Evolutionary conservation across 108 stramenopile genomes (phyloP), one percentile per base, ranked within the genome.

Genomic region (Asterionellopsis glacialis): DNA sequence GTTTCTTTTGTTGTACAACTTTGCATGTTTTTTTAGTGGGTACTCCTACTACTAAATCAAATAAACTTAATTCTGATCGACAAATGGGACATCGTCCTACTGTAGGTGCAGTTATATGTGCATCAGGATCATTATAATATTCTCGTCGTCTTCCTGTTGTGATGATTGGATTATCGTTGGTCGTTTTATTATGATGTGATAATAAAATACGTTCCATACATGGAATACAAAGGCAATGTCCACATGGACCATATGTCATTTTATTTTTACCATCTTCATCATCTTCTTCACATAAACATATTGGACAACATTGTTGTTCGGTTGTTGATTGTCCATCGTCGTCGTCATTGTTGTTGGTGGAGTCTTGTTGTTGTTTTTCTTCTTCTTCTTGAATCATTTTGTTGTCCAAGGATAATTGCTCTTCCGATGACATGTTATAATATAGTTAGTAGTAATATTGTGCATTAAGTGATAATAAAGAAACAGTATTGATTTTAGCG

Each of bases 11-110:
- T n/a, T n/a, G n/a, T n/a, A n/a, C n/a, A n/a, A n/a, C n/a, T n/a
- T n/a, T n/a, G n/a, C n/a, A n/a, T n/a, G n/a, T n/a, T n/a, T n/a
- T n/a, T n/a, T n/a, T n/a, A n/a, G n/a, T n/a, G n/a, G n/a, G 33
- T 7, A 33, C 33, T 33, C 7, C 7, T 7, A 7, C 7, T 33
- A 49, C 48, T n/a, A 76, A 13, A 10, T 76, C 65, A 51, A 76
- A 76, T 2, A 70, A 57, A n/a, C 53, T 61, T 9, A 76, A 43
- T 22, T 47, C 60, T 4, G 49, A 21, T 43, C 75, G 41, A 44
- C 75, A 76, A n/a, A 76, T 70, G 9, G 75, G 75, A 59, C 75
- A 76, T 43, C 69, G 53, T 18, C 75, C 75, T 23, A 70, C 21
- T 15, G 75, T 76, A 5, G 75, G 75, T 25, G 69, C 69, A 13